Percentiles rank a stretch among this genome's conserved stretches.
Evolutionary conservation across 2,329 filamentous ascomycete genomes (phyloP).

Genomic region (Aspergillus brasiliensis): DNA sequence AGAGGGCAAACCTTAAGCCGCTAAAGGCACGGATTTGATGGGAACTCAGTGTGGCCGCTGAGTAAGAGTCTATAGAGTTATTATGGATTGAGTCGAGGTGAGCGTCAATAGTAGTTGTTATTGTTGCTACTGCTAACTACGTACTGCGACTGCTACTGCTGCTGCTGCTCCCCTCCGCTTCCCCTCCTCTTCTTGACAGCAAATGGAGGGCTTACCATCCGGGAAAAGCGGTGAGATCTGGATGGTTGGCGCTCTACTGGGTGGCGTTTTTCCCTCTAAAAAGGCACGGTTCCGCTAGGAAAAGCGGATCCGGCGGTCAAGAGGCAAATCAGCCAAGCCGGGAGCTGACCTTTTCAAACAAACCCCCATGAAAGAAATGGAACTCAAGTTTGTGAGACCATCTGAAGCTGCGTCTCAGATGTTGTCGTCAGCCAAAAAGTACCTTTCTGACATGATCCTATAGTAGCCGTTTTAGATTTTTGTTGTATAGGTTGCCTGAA

Average conservation of each 20-base stretch:
- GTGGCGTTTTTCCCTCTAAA: neutral
- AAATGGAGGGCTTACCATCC: constrained; percentile 2
- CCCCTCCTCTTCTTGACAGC: constrained; percentile 9
- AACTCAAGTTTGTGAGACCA: neutral
- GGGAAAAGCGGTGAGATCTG: constrained; percentile 25
- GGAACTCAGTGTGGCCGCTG: neutral
- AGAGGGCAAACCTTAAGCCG: constrained; percentile 14
- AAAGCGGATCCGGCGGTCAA: constrained; percentile 11
- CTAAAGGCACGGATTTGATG: constrained; percentile 9
- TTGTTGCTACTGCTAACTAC: too few relatives aligned
- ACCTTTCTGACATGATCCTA: neutral
- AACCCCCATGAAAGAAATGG: neutral
- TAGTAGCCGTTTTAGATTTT: neutral
- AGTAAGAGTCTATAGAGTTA: neutral
- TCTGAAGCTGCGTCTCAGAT: neutral
- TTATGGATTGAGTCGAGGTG: too few relatives aligned
- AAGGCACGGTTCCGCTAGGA: constrained; percentile 7
- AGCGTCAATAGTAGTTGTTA: too few relatives aligned
- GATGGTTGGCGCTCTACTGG: constrained; percentile 9
- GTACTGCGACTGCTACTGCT: too few relatives aligned
- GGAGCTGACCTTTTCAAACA: neutral
- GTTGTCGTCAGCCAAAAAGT: constrained; percentile 1
- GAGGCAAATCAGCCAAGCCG: constrained; percentile 7
- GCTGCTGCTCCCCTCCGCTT: neutral
- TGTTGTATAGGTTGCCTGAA: neutral